Evolutionary conservation across 2,329 filamentous ascomycete species (phyloP).

Genomic region (Colletotrichum scovillei): DNA sequence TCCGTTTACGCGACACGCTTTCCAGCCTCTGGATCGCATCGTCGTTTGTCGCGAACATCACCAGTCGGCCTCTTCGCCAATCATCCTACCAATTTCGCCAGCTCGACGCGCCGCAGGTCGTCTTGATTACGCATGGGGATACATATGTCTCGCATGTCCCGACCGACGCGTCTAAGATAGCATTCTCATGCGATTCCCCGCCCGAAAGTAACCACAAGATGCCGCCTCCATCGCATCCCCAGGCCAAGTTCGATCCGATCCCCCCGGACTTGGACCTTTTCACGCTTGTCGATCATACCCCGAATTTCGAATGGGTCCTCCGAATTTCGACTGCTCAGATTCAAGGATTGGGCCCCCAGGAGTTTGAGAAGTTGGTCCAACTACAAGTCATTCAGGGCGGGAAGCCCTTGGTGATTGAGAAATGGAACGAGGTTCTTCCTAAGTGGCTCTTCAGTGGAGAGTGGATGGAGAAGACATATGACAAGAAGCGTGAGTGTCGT

Average conservation of each 20-base stretch:
- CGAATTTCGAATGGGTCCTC: slow-evolving; percentile 89
- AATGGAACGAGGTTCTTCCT: slow-evolving; percentile 82
- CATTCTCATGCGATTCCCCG: not conserved
- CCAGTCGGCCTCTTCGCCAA: not conserved
- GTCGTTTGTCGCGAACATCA: not conserved
- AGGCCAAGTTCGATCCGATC: slow-evolving; percentile 92
- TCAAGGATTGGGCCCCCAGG: slow-evolving; percentile 77
- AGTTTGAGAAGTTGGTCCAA: slow-evolving; percentile 87
- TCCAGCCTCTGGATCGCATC: not conserved
- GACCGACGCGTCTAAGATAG: not conserved
- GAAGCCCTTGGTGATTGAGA: slow-evolving; percentile 90
- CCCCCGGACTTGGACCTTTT: slow-evolving; percentile 85
- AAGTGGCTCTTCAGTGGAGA: slow-evolving; percentile 80
- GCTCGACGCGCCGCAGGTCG: not conserved
- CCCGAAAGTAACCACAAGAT: slow-evolving; percentile 59
- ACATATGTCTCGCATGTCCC: too few relatives aligned
- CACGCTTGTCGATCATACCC: slow-evolving; percentile 78
- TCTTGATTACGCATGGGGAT: too few relatives aligned
- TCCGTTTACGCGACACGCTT: slow-evolving; percentile 4
- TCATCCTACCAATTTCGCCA: too few relatives aligned
- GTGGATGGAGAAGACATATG: slow-evolving; percentile 84
- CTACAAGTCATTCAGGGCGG: slow-evolving; percentile 87
- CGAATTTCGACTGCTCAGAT: slow-evolving; percentile 85
- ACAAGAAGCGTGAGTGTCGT: slow-evolving; percentile 75
- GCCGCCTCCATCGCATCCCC: slow-evolving; percentile 79